Evolutionary conservation across 192 early-diverging fungal genomes (phyloP).

Genomic region (Entophlyctis luteolus): DNA sequence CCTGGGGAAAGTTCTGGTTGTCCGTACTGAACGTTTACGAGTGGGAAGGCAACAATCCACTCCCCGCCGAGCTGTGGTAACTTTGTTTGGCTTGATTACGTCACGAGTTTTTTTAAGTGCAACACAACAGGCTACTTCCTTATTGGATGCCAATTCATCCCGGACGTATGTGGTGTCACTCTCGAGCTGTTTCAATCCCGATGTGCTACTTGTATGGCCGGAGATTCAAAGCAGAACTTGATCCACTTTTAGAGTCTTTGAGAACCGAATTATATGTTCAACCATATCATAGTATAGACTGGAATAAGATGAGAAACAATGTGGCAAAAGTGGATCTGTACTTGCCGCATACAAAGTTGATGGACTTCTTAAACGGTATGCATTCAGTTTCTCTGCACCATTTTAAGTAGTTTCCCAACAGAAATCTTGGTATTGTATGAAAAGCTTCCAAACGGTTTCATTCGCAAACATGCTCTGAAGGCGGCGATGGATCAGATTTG

Average conservation of each 20-base stretch:
- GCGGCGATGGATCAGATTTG: slow-evolving; percentile 78
- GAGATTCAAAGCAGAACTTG: slow-evolving; percentile 53
- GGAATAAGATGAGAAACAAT: slow-evolving; percentile 77
- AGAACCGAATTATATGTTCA: slow-evolving; percentile 85
- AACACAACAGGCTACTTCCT: slow-evolving; percentile 65
- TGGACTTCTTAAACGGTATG: slow-evolving; percentile 71
- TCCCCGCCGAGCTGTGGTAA: slow-evolving; percentile 90
- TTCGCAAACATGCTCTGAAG: slow-evolving; percentile 66
- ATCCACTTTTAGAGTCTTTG: slow-evolving; percentile 69
- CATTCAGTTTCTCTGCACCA: slow-evolving; percentile 23
- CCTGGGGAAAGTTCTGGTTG: slow-evolving; percentile 99
- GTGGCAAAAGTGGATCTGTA: slow-evolving; percentile 78
- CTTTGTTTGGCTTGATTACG: neutral
- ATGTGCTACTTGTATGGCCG: slow-evolving; percentile 90
- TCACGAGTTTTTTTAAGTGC: slow-evolving; percentile 2
- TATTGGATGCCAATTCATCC: slow-evolving; percentile 77
- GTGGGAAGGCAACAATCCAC: slow-evolving; percentile 92
- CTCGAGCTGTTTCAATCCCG: slow-evolving; percentile 86
- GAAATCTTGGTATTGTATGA: slow-evolving; percentile 66
- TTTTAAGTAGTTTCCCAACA: neutral
- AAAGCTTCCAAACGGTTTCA: slow-evolving; percentile 51
- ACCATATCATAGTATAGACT: slow-evolving; percentile 81
- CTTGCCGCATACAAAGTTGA: slow-evolving; percentile 72
- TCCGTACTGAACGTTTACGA: slow-evolving; percentile 85
- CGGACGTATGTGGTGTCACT: slow-evolving; percentile 92